Conservation (phyloP, 768 basidiomycete species). For the Coprinellus micaceus region DNA sequence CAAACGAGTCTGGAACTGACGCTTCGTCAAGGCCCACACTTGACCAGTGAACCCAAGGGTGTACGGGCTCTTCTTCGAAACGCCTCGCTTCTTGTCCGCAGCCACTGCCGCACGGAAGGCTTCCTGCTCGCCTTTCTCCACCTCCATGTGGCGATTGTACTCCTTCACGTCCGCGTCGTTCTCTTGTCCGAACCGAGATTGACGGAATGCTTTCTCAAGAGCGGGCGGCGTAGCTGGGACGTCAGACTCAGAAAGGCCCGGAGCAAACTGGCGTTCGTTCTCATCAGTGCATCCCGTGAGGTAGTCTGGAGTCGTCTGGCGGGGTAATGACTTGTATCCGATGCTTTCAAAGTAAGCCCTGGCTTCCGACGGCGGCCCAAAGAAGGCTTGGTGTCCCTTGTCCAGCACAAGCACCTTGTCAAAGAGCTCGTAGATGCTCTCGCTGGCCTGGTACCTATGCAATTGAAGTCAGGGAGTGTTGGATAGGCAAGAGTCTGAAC, state of each 20-base stretch:
- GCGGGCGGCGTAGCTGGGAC: constrained; percentile 66
- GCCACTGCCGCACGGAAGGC: constrained; percentile 74
- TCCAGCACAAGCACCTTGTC: constrained; percentile 87
- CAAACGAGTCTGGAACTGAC: constrained; percentile 69
- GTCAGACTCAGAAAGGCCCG: constrained; percentile 52
- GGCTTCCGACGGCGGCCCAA: constrained; percentile 69
- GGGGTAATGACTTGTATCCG: constrained; percentile 70
- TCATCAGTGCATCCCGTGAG: constrained; percentile 80
- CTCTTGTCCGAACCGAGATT: constrained; percentile 41
- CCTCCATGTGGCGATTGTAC: constrained; percentile 54
- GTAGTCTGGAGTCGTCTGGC: constrained; percentile 85
- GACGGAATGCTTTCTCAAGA: constrained; percentile 60
- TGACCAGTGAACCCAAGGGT: constrained; percentile 77
- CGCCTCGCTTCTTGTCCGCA: constrained; percentile 74
- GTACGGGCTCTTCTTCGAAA: constrained; percentile 76
- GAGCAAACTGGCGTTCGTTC: constrained; percentile 77
- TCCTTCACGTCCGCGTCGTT: constrained; percentile 49
- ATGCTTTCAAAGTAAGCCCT: constrained; percentile 73
- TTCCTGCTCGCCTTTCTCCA: constrained; percentile 64
- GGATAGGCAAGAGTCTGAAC: constrained; percentile 19
- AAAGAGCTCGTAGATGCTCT: constrained; percentile 72
- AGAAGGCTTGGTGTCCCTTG: constrained; percentile 79
- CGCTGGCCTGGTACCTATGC: constrained; percentile 72
- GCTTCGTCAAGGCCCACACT: constrained; percentile 60
- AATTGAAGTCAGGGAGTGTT: background rate